Conservation (phyloP, 2,329 filamentous ascomycete species). For the Alternaria sp. region DNA sequence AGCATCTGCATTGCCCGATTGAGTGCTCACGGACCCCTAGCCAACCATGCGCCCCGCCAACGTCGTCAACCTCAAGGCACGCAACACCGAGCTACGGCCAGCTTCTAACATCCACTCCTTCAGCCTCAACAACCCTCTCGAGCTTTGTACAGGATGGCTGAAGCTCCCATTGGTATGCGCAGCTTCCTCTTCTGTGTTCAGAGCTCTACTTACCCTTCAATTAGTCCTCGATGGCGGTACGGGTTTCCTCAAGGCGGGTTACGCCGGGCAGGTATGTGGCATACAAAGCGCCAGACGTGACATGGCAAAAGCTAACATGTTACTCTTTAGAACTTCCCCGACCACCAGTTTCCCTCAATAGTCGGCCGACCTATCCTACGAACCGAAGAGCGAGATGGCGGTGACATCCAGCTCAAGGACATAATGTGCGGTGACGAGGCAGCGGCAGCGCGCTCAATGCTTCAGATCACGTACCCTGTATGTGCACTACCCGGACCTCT, state of each 20-base stretch:
- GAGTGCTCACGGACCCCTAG: constrained; percentile 30
- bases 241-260: constrained; percentile 99
- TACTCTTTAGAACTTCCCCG: constrained; percentile 84
- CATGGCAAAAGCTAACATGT: constrained; percentile 14
- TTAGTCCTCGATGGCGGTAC: constrained; percentile 99
- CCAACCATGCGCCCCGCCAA: constrained; percentile 36
- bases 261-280: constrained; percentile 80
- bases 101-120: constrained; percentile 19
- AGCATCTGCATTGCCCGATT: constrained; percentile 26
- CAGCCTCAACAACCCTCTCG: constrained; percentile 18
- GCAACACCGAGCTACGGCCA: constrained; percentile 20
- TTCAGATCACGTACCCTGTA: constrained; percentile 96
- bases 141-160: constrained; percentile 53
- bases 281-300: not conserved
- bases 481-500: constrained; percentile 33
- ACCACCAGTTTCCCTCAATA: constrained; percentile 98
- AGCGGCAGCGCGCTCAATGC: constrained; percentile 92
- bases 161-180: constrained; percentile 59
- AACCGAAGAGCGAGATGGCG: constrained; percentile 84
- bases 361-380: constrained; percentile 97
- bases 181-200: constrained; percentile 10
- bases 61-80: constrained; percentile 40
- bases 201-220: constrained; percentile 41
- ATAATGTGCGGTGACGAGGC: constrained; percentile 99
- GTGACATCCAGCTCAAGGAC: constrained; percentile 83